Percentiles rank a stretch among this genome's conserved stretches.
Evolutionary conservation across 768 basidiomycete genomes (phyloP).

Genomic region (Trametes punicea): DNA sequence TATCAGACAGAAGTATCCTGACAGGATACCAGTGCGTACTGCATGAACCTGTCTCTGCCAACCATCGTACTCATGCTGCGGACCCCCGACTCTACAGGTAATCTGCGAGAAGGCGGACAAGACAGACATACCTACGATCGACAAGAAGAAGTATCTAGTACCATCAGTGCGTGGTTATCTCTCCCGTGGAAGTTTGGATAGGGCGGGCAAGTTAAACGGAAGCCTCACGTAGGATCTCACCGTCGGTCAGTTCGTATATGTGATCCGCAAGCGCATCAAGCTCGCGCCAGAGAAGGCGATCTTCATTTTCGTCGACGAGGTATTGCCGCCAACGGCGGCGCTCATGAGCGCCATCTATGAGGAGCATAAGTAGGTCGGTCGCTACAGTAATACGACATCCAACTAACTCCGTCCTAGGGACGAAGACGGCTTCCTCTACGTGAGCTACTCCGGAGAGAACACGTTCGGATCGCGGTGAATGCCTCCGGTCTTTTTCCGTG

Average conservation of each 20-base stretch:
- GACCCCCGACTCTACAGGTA: conserved; percentile 53
- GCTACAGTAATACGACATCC: neutral
- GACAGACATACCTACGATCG: conserved; percentile 97
- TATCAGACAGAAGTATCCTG: conserved; percentile 97
- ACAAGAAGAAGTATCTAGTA: conserved; percentile 99
- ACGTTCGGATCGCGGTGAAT: conserved; percentile 63
- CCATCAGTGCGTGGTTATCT: conserved; percentile 68
- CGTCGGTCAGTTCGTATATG: conserved; percentile 98
- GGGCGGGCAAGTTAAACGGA: conserved; percentile 6
- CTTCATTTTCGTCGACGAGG: conserved; percentile 99
- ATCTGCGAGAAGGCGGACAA: conserved; percentile 99
- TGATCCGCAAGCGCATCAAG: conserved; percentile 99
- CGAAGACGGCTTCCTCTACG: conserved; percentile 98
- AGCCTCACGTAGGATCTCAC: conserved; percentile 71
- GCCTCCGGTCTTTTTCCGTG: neutral
- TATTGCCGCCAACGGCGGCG: conserved; percentile 95
- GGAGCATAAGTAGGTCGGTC: conserved; percentile 87
- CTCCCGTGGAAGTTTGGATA: neutral
- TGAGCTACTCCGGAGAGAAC: conserved; percentile 98
- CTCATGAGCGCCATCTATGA: conserved; percentile 99
- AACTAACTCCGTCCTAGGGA: conserved; percentile 56
- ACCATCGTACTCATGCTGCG: conserved; percentile 7
- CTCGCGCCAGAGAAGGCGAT: conserved; percentile 99
- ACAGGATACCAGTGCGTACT: conserved; percentile 88
- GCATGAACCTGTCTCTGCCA: neutral